Evolutionary conservation across 2,329 filamentous ascomycete genomes (phyloP).

Genomic region (Gremmenia infestans): DNA sequence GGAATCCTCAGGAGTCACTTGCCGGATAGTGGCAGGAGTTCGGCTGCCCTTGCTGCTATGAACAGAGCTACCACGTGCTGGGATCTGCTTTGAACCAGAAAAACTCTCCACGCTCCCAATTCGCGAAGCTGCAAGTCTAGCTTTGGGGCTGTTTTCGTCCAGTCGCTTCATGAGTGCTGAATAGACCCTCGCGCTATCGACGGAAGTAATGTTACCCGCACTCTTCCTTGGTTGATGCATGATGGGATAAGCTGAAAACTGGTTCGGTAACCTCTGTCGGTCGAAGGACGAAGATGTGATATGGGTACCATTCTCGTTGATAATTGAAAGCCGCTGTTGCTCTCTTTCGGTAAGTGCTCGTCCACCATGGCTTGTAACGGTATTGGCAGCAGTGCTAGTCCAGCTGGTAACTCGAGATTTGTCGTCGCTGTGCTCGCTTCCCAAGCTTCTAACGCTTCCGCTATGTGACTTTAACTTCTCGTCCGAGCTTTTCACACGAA

Average conservation of each 20-base stretch:
- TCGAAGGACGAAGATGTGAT: constrained; percentile 36
- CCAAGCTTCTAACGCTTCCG: constrained; percentile 50
- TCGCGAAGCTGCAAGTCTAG: constrained; percentile 17
- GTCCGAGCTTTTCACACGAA: constrained; percentile 43
- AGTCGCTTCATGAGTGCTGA: constrained; percentile 58
- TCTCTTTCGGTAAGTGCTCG: constrained; percentile 38
- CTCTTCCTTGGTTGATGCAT: constrained; percentile 17
- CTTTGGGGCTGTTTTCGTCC: constrained; percentile 35
- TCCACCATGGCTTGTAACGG: constrained; percentile 38
- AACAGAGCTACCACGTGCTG: constrained; percentile 16
- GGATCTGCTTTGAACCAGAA: constrained; percentile 1
- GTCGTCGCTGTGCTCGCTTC: constrained; percentile 40
- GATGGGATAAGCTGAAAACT: constrained; percentile 25
- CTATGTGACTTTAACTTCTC: constrained; percentile 47
- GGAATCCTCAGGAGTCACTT: constrained; percentile 15
- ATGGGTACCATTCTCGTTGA: constrained; percentile 51
- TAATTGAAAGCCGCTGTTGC: constrained; percentile 56
- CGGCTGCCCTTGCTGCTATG: constrained; percentile 10
- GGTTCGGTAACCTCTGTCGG: constrained; percentile 25
- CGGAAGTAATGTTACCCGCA: constrained; percentile 19
- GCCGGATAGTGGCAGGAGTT: constrained; percentile 22
- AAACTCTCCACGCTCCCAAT: constrained; percentile 19
- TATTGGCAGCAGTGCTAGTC: constrained; percentile 57
- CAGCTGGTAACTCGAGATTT: constrained; percentile 69
- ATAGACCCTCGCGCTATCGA: constrained; percentile 57